These are phyloP conservation scores for Eucalyptus virginea DNA, from an alignment of 345 rosid genomes.

Conservation along the genomic window DNA sequence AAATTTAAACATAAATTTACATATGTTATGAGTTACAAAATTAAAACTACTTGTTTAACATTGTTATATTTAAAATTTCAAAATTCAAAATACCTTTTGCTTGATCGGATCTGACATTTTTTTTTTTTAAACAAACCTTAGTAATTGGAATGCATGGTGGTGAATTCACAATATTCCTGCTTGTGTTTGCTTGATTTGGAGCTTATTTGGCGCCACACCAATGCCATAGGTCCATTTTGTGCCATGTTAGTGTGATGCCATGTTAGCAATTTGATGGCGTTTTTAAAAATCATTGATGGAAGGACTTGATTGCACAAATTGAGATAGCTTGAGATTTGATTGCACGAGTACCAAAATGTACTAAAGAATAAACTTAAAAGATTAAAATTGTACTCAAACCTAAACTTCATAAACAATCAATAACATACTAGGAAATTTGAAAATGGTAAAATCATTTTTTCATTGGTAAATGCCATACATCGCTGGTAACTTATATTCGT, in stretches of 20 bases:
- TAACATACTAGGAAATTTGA: background rate
- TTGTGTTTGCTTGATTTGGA: background rate
- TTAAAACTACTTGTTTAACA: background rate
- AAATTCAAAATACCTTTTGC: background rate
- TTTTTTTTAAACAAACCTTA: background rate
- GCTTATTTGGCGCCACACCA: background rate
- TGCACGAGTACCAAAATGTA: background rate
- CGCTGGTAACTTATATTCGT: background rate
- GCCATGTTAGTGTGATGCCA: background rate
- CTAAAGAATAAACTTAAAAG: background rate
- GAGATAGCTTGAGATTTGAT: background rate
- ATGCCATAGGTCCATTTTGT: background rate
- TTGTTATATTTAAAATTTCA: background rate
- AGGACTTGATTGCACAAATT: background rate
- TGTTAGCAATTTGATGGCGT: background rate
- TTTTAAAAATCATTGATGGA: background rate
- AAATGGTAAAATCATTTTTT: background rate
- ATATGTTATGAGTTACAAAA: background rate
- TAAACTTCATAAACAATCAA: background rate
- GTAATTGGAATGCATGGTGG: background rate
- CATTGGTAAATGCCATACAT: background rate
- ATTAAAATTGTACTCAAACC: background rate
- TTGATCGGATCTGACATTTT: background rate
- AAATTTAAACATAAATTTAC: background rate
- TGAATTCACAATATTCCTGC: background rate